A percentile compares a stretch with the other conserved stretches of the same genome.
Evolutionary conservation across 257 asterid species (phyloP).

Genomic region (Solanum tacnaense): DNA sequence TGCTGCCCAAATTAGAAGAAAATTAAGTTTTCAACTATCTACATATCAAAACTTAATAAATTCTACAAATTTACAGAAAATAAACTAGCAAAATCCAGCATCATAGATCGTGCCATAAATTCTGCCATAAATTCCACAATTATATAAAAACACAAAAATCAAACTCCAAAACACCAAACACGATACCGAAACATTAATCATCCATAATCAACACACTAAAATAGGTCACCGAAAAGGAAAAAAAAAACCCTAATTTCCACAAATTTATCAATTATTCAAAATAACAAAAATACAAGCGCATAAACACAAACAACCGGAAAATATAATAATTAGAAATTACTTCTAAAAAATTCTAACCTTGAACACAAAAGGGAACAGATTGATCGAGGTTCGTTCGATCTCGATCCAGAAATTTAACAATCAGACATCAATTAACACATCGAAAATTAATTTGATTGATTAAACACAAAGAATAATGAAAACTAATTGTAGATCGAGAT

Average conservation of each 20-base stretch:
- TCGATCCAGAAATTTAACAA: neutral
- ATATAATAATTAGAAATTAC: neutral
- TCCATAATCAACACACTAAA: neutral
- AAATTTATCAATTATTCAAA: neutral
- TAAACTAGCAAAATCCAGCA: neutral
- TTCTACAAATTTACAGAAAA: neutral
- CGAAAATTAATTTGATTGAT: neutral
- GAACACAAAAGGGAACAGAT: neutral
- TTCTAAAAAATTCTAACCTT: neutral
- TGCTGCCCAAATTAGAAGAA: neutral
- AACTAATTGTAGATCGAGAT: neutral
- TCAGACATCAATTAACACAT: neutral
- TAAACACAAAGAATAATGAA: neutral
- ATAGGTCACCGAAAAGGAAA: neutral
- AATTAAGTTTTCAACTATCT: neutral
- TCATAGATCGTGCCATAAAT: neutral
- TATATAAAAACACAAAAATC: neutral
- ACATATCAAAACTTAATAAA: neutral
- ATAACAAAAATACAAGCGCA: neutral
- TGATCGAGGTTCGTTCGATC: neutral
- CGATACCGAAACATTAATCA: neutral
- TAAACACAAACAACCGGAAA: neutral
- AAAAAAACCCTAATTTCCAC: neutral
- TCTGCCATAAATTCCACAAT: neutral
- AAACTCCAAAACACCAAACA: neutral